phyloP scores from a whole-genome alignment of 2,329 filamentous ascomycete species.

The Aspergillus hiratsukae region DNA sequence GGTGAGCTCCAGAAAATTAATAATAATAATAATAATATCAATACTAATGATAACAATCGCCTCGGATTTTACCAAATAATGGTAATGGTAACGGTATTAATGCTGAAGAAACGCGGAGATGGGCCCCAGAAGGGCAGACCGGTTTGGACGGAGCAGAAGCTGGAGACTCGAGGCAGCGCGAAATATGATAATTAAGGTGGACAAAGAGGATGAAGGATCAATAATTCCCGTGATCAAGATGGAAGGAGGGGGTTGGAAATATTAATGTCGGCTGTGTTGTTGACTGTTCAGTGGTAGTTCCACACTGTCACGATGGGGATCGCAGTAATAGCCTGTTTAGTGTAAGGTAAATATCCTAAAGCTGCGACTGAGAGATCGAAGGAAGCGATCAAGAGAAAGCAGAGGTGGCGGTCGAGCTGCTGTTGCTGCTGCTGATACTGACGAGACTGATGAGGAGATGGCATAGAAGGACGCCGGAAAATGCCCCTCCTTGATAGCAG shows the following conservation, averaged over 20 bases:
- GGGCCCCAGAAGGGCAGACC: constrained; percentile 1
- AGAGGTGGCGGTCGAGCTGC: background rate
- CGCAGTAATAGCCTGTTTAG: background rate
- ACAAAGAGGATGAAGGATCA: constrained; percentile 4
- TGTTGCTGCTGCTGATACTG: background rate
- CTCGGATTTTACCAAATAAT: background rate
- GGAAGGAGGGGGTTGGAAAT: background rate
- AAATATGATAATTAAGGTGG: constrained; percentile 3
- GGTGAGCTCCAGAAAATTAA: background rate
- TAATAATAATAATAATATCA: background rate
- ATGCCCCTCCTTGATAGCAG: background rate
- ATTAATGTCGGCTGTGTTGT: background rate
- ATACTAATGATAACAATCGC: background rate
- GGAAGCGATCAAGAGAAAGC: background rate
- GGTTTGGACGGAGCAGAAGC: constrained; percentile 2
- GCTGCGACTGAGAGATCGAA: background rate
- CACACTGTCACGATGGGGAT: background rate
- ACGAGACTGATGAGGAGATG: background rate
- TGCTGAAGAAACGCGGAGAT: background rate
- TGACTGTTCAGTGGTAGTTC: background rate
- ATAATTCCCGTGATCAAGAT: background rate
- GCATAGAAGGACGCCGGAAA: background rate
- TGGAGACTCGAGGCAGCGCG: constrained; percentile 2
- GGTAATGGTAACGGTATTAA: background rate
- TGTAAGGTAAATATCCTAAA: background rate